Percentiles rank a stretch among this genome's conserved stretches.
Conservation (phyloP, 225 moss, liverwort and hornwort genomes). For the Lunularia cruciata region DNA sequence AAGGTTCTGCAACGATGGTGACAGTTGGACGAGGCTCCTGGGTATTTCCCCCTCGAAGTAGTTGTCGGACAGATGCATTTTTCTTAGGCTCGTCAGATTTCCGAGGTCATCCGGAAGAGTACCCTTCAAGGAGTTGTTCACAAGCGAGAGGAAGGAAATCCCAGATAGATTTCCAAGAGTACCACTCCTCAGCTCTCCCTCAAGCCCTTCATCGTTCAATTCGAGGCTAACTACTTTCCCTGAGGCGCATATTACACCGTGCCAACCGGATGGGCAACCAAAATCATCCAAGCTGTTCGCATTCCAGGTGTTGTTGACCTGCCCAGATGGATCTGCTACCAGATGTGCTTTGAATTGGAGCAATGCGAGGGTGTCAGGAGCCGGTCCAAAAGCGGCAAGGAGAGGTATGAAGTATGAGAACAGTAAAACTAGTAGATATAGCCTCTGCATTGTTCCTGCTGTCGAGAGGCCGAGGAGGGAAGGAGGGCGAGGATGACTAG, state of each 20-base stretch:
- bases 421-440: constrained; percentile 1
- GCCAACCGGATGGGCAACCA: constrained; percentile 38
- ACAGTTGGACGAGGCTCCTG: constrained; percentile 13
- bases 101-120: constrained; percentile 44
- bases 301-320: constrained; percentile 27
- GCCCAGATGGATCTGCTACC: constrained; percentile 29
- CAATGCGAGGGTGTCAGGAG: constrained; percentile 18
- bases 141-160: constrained; percentile 35
- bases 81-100: constrained; percentile 21
- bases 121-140: constrained; percentile 45
- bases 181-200: constrained; percentile 31
- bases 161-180: constrained; percentile 39
- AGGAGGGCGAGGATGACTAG: background rate
- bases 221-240: constrained; percentile 23
- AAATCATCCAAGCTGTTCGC: constrained; percentile 23
- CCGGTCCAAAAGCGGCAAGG: constrained; percentile 5
- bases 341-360: constrained; percentile 31
- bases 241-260: constrained; percentile 29
- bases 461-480: constrained; percentile 3
- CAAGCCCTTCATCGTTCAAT: constrained; percentile 28
- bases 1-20: constrained; percentile 27
- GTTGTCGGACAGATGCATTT: constrained; percentile 38
- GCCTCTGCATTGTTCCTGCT: constrained; percentile 24
- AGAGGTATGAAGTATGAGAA: constrained; percentile 7
- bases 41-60: constrained; percentile 28